Conservation (phyloP, 2,329 filamentous ascomycete genomes). For the Botrytis squamosa region DNA sequence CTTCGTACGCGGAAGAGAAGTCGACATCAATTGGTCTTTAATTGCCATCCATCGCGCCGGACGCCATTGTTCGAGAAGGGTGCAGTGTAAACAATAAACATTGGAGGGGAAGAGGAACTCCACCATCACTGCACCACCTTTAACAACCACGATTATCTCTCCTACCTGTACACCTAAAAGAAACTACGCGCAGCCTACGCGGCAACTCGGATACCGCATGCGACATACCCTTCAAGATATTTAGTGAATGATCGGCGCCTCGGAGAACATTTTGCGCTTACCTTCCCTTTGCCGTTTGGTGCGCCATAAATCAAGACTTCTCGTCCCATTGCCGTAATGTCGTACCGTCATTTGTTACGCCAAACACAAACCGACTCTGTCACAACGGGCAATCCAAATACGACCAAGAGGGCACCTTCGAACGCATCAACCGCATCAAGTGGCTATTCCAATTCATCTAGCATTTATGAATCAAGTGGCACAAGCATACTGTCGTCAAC, state of each 20-base stretch:
- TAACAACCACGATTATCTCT: not conserved
- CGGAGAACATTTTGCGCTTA: not conserved
- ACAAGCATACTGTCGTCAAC: conserved; percentile 72
- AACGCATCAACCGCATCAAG: conserved; percentile 71
- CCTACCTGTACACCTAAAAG: not conserved
- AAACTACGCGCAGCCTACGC: not conserved
- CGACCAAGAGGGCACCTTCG: conserved; percentile 59
- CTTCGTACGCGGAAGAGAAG: not conserved
- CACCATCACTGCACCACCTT: not conserved
- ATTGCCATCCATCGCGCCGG: not conserved
- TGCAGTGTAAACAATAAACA: not conserved
- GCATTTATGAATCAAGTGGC: conserved; percentile 54
- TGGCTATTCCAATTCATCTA: conserved; percentile 56
- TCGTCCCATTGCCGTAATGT: conserved; percentile 45
- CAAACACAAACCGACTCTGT: conserved; percentile 54
- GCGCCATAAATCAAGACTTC: conserved; percentile 5
- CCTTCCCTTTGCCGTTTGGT: conserved; percentile 11
- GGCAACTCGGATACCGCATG: conserved; percentile 9
- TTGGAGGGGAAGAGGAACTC: not conserved
- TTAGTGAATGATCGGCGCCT: conserved; percentile 1
- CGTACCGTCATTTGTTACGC: conserved; percentile 58
- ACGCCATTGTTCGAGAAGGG: not conserved
- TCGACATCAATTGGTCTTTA: not conserved
- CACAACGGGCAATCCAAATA: conserved; percentile 20
- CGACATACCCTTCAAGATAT: not conserved